Conservation (phyloP, 495 filamentous ascomycete species). For the Penicillium herquei region DNA sequence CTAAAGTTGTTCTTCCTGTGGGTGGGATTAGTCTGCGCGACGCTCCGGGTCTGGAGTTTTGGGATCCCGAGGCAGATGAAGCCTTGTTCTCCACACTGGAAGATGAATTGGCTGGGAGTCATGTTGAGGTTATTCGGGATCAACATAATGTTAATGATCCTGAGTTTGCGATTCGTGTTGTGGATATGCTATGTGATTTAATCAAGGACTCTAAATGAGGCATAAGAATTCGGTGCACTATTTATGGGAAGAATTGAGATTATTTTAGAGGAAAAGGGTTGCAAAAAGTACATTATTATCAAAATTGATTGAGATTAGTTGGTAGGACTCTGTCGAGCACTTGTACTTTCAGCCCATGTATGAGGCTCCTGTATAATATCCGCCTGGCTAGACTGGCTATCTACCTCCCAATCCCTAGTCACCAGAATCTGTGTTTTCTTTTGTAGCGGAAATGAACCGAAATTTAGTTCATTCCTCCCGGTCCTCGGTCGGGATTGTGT, state of each 20-base stretch:
- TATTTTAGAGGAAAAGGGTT: too few relatives aligned
- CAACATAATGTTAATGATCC: slow-evolving; percentile 45
- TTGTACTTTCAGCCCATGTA: slow-evolving; percentile 2
- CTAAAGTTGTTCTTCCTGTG: slow-evolving; percentile 56
- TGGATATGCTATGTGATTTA: slow-evolving; percentile 21
- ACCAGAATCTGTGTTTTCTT: slow-evolving; percentile 14
- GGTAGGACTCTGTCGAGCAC: background rate
- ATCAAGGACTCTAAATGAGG: slow-evolving; percentile 1
- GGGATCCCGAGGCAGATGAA: slow-evolving; percentile 44
- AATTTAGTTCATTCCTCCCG: background rate
- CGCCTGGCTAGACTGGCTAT: slow-evolving; percentile 22
- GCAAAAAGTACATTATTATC: background rate
- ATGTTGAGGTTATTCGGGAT: slow-evolving; percentile 35
- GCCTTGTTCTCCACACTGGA: slow-evolving; percentile 46
- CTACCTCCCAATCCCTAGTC: slow-evolving; percentile 22
- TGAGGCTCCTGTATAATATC: slow-evolving; percentile 17
- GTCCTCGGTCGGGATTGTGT: slow-evolving; percentile 7
- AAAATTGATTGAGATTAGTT: background rate
- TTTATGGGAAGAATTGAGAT: background rate
- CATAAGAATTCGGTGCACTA: background rate
- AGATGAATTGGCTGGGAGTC: slow-evolving; percentile 34
- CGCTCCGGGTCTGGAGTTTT: slow-evolving; percentile 35
- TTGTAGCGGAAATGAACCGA: background rate
- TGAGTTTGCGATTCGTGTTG: slow-evolving; percentile 32
- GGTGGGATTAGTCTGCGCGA: slow-evolving; percentile 51